Conservation (phyloP, 2,329 filamentous ascomycete species). For the Venturia oleaginea region DNA sequence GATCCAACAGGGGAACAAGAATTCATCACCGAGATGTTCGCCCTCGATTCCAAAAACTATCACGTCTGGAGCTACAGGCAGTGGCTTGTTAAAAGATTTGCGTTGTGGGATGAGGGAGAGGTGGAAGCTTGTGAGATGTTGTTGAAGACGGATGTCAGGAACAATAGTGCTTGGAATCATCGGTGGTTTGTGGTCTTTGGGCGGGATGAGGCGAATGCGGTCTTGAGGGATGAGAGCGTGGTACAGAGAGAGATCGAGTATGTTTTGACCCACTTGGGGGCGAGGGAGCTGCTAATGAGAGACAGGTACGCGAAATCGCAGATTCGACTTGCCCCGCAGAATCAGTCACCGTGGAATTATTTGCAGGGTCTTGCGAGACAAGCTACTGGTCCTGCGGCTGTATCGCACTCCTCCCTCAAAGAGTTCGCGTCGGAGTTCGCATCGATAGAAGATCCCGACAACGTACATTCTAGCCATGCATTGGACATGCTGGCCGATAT, state of each 20-base stretch:
- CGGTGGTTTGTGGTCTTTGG: conserved; percentile 87
- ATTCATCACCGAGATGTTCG: conserved; percentile 75
- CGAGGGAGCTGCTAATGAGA: conserved; percentile 16
- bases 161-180: conserved; percentile 97
- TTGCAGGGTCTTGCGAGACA: conserved; percentile 66
- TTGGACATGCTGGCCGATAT: conserved; percentile 66
- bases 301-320: conserved; percentile 52
- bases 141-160: conserved; percentile 73
- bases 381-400: conserved; percentile 34
- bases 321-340: conserved; percentile 76
- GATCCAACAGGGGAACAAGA: conserved; percentile 58
- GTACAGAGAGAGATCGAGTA: conserved; percentile 64
- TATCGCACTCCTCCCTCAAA: conserved; percentile 40
- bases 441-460: conserved; percentile 36
- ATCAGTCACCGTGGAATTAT: conserved; percentile 92
- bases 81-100: conserved; percentile 58
- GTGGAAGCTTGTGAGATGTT: conserved; percentile 61
- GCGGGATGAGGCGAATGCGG: conserved; percentile 28
- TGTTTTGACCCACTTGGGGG: conserved; percentile 14
- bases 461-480: conserved; percentile 52
- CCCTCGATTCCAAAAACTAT: conserved; percentile 89
- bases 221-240: conserved; percentile 21
- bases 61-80: conserved; percentile 97
- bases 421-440: conserved; percentile 47
- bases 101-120: conserved; percentile 51